A percentile compares a stretch with the other conserved stretches of the same genome.
Evolutionary conservation across 345 rosid species (phyloP).

Genomic region (Draba incana): DNA sequence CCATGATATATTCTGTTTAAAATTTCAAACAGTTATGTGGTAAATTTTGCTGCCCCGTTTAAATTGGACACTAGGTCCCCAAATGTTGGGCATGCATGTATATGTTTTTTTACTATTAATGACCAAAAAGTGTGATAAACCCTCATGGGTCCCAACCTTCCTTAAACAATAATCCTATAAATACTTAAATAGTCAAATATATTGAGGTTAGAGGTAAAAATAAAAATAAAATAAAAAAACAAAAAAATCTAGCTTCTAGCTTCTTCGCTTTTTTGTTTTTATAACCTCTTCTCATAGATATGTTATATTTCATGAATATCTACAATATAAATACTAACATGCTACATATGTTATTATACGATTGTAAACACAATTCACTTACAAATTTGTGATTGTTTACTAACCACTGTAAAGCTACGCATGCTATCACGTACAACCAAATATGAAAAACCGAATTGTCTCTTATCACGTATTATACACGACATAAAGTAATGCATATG

Average conservation of each 20-base stretch:
- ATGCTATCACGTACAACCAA: not conserved
- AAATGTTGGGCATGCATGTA: slow-evolving; percentile 41
- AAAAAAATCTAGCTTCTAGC: not conserved
- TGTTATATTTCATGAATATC: not conserved
- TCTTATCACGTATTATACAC: not conserved
- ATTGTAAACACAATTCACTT: not conserved
- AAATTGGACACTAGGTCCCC: slow-evolving; percentile 35
- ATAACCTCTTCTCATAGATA: not conserved
- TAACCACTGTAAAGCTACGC: not conserved
- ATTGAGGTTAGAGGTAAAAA: not conserved
- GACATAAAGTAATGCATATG: slow-evolving; percentile 3
- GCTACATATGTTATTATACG: not conserved
- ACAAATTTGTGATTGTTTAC: not conserved
- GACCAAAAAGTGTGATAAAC: slow-evolving; percentile 41
- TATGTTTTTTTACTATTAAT: slow-evolving; percentile 30
- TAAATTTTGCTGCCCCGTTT: slow-evolving; percentile 25
- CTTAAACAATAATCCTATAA: slow-evolving; percentile 37
- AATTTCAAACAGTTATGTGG: not conserved
- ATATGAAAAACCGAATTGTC: slow-evolving; percentile 1
- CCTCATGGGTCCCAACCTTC: slow-evolving; percentile 34
- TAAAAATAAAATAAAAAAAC: not conserved
- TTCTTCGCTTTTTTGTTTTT: not conserved
- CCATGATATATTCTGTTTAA: too few species aligned
- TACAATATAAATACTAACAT: not conserved
- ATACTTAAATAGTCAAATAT: not conserved